A percentile compares a stretch with the other conserved stretches of the same genome.
Evolutionary conservation across 2,329 filamentous ascomycete species (phyloP).

Genomic region (Chalaropsis thielavioides): DNA sequence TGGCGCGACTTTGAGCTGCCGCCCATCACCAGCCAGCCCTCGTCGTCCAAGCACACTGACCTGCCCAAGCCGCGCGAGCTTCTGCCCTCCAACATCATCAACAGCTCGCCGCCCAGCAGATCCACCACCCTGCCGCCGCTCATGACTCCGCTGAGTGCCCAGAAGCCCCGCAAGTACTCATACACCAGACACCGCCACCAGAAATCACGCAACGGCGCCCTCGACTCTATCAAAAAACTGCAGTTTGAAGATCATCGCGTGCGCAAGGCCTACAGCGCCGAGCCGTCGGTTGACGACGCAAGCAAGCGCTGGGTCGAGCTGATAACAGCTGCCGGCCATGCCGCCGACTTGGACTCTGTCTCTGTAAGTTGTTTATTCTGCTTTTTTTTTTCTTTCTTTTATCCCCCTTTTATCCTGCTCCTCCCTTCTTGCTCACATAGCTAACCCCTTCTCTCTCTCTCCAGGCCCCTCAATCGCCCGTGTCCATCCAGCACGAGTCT

Average conservation of each 20-base stretch:
- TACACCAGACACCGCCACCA: conserved; percentile 65
- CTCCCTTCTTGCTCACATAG: too few relatives aligned
- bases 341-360: conserved; percentile 78
- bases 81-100: conserved; percentile 60
- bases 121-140: conserved; percentile 79
- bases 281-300: conserved; percentile 60
- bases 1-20: conserved; percentile 12
- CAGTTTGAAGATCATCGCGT: conserved; percentile 45
- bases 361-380: conserved; percentile 45
- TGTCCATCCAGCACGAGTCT: conserved; percentile 48
- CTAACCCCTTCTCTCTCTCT: neutral
- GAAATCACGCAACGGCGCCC: conserved; percentile 35
- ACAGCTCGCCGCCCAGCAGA: conserved; percentile 68
- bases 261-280: conserved; percentile 73
- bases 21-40: conserved; percentile 8
- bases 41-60: conserved; percentile 4
- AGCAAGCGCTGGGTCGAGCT: conserved; percentile 93
- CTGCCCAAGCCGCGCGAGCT: conserved; percentile 49
- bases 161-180: conserved; percentile 70
- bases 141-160: conserved; percentile 56
- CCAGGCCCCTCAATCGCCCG: conserved; percentile 50
- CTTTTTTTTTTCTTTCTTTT: neutral
- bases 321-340: conserved; percentile 63
- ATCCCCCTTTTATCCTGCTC: neutral
- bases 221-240: conserved; percentile 10